Evolutionary conservation across 306 rosid species (phyloP).

Genomic region (Trifolium pratense): DNA sequence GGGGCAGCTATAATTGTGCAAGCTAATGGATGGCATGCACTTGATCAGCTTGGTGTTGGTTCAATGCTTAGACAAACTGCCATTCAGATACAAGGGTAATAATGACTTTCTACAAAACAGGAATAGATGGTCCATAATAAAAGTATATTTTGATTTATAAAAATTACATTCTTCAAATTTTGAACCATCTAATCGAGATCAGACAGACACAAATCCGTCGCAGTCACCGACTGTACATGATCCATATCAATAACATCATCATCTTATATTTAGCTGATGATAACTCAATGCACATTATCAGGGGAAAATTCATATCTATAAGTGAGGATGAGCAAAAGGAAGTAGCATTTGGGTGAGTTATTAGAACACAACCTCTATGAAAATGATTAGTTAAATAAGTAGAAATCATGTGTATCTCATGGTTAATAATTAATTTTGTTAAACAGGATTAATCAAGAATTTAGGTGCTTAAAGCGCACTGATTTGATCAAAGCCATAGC

Average conservation of each 20-base stretch:
- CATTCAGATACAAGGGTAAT: slow-evolving; percentile 48
- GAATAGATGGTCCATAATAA: no score
- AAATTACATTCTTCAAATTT: no score
- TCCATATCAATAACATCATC: neutral
- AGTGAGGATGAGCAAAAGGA: slow-evolving; percentile 33
- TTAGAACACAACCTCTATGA: neutral
- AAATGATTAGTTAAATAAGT: neutral
- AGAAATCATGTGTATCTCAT: neutral
- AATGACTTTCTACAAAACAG: no score
- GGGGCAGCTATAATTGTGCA: slow-evolving; percentile 55
- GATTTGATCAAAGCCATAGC: slow-evolving; percentile 51
- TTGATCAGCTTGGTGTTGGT: slow-evolving; percentile 62
- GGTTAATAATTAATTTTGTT: neutral
- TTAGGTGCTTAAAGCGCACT: slow-evolving; percentile 59
- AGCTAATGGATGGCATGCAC: slow-evolving; percentile 67
- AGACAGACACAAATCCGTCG: no score
- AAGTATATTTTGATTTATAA: no score
- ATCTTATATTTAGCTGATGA: neutral
- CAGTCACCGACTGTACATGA: no score
- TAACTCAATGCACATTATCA: neutral
- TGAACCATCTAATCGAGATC: no score
- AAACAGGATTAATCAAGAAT: slow-evolving; percentile 39
- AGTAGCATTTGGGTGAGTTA: slow-evolving; percentile 46
- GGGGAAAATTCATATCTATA: slow-evolving; percentile 36
- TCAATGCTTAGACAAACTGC: slow-evolving; percentile 52